phyloP scores from a whole-genome alignment of 225 moss, liverwort and hornwort species.

The Neckera pumila region DNA sequence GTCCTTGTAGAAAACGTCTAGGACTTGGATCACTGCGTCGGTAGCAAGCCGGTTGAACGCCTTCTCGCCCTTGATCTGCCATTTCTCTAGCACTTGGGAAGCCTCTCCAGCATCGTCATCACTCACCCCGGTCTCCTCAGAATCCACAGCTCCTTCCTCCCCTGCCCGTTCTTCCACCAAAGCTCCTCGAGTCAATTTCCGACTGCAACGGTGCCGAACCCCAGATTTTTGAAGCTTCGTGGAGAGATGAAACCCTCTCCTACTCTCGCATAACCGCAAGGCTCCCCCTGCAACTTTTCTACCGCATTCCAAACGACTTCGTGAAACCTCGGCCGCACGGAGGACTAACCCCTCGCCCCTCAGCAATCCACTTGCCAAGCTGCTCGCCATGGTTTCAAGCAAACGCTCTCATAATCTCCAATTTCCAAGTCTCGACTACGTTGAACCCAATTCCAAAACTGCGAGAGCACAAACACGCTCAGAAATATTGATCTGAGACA shows the following conservation, averaged over 20 bases:
- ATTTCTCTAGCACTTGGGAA: slow-evolving; percentile 40
- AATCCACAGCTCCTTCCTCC: background rate
- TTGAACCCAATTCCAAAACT: background rate
- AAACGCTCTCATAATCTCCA: background rate
- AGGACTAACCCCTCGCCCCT: background rate
- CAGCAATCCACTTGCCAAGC: slow-evolving; percentile 11
- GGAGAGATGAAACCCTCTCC: background rate
- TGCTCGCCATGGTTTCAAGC: slow-evolving; percentile 4
- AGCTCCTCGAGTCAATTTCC: background rate
- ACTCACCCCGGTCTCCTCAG: background rate
- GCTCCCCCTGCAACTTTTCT: background rate
- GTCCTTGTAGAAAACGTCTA: slow-evolving; percentile 58
- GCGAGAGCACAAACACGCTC: background rate
- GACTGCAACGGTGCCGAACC: background rate
- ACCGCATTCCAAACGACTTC: background rate
- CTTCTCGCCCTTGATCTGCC: slow-evolving; percentile 56
- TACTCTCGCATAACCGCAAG: background rate
- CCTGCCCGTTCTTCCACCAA: background rate
- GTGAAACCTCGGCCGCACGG: background rate
- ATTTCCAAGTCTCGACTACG: background rate
- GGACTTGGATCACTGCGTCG: slow-evolving; percentile 50
- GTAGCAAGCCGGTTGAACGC: slow-evolving; percentile 73
- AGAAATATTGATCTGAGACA: background rate
- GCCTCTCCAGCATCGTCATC: background rate
- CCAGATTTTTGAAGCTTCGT: background rate